Conservation (phyloP, 2,329 filamentous ascomycete species). For the Blastomyces parvus region DNA sequence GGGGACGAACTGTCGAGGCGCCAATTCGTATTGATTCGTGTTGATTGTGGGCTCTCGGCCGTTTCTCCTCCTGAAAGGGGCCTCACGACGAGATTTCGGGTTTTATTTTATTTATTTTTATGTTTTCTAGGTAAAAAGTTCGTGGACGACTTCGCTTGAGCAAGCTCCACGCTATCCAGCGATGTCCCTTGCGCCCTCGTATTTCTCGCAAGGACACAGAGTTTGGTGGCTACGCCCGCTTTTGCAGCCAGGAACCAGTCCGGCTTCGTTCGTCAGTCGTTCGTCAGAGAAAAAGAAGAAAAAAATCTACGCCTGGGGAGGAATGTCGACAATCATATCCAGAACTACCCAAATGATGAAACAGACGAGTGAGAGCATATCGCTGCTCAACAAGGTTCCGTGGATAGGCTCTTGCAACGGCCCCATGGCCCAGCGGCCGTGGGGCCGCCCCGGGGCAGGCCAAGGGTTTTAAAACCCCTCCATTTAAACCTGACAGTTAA, state of each 20-base stretch:
- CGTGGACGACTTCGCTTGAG: neutral
- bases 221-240: neutral
- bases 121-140: no score
- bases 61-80: no score
- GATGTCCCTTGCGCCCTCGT: neutral
- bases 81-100: no score
- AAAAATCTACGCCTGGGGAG: neutral
- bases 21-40: no score
- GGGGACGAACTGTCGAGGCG: no score
- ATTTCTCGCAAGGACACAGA: neutral
- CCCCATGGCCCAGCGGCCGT: no score
- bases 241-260: neutral
- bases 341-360: no score
- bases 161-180: neutral
- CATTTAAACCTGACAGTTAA: no score
- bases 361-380: no score
- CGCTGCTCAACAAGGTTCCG: neutral
- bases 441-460: neutral
- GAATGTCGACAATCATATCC: neutral
- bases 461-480: neutral
- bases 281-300: neutral
- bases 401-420: neutral
- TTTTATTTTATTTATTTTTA: no score
- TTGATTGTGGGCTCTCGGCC: no score
- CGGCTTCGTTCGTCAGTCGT: neutral